Conservation (phyloP, 768 basidiomycete genomes). For the Xerocomus potaroensis region DNA sequence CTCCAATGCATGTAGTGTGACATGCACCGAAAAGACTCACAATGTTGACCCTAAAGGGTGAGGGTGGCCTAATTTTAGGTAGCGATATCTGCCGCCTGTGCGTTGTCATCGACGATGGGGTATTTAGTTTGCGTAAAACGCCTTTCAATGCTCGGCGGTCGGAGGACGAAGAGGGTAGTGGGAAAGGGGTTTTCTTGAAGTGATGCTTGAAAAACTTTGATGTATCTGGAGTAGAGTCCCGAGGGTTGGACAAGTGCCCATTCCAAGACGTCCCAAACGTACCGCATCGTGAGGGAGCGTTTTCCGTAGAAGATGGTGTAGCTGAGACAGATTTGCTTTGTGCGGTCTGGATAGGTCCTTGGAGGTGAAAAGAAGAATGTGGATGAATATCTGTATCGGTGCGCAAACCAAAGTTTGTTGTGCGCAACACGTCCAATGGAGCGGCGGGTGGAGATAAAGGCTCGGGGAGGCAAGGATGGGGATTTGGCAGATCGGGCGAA, state of each 20-base stretch:
- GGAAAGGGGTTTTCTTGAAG: background rate
- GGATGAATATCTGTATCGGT: conserved; percentile 2
- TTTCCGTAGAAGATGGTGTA: background rate
- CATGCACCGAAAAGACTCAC: conserved; percentile 12
- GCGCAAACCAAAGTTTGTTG: conserved; percentile 2
- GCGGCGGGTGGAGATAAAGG: background rate
- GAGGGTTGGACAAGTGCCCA: background rate
- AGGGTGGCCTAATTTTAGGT: conserved; percentile 22
- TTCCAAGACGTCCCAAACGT: background rate
- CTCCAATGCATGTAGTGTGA: conserved; percentile 1
- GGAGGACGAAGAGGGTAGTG: conserved; percentile 1
- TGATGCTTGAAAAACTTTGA: conserved; percentile 11
- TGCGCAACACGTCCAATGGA: background rate
- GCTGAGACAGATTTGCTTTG: background rate
- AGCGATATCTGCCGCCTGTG: conserved; percentile 8
- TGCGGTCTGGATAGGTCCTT: background rate
- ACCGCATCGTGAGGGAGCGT: background rate
- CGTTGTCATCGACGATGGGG: background rate
- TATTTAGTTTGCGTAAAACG: conserved; percentile 8
- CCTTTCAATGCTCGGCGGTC: background rate
- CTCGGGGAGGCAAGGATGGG: conserved; percentile 8
- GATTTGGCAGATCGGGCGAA: conserved; percentile 23
- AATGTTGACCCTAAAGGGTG: conserved; percentile 25
- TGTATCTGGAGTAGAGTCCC: background rate
- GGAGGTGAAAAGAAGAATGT: background rate